Conservation (phyloP, 1,139 yeast genomes). For the Spencermartinsiella ligniputridi region DNA sequence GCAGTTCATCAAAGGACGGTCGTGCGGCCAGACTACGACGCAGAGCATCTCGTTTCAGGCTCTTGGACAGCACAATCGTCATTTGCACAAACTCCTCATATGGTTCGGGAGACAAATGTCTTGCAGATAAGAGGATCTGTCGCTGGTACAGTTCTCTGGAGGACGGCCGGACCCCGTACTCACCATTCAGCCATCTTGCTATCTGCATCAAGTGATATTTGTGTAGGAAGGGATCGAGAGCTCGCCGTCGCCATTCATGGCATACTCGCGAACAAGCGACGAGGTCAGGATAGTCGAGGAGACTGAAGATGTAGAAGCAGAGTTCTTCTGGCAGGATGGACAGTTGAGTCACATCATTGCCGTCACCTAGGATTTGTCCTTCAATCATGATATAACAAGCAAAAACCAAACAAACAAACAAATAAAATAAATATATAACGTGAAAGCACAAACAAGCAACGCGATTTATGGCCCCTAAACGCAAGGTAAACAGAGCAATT, state of each 20-base stretch:
- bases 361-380: no score
- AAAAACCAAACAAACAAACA: no score
- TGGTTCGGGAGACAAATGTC: conserved; percentile 25
- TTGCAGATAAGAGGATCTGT: conserved; percentile 24
- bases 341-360: no score
- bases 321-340: conserved; percentile 28
- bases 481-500: no score
- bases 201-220: conserved; percentile 19
- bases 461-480: no score
- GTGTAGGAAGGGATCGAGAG: conserved; percentile 25
- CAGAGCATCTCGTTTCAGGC: conserved; percentile 25
- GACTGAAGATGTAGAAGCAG: conserved; percentile 21
- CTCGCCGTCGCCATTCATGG: conserved; percentile 22
- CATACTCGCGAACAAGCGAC: conserved; percentile 18
- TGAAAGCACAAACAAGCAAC: no score
- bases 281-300: conserved; percentile 29
- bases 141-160: conserved; percentile 23
- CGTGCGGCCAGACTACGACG: conserved; percentile 22
- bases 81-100: conserved; percentile 22
- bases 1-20: conserved; percentile 24
- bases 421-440: no score
- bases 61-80: conserved; percentile 22
- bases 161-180: conserved; percentile 22
- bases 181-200: conserved; percentile 21
- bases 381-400: no score